Percentiles rank a stretch among this genome's conserved stretches.
These are phyloP conservation scores for Nitzschia putrida DNA, from an alignment of 108 stramenopile genomes.

Conservation along the genomic window DNA sequence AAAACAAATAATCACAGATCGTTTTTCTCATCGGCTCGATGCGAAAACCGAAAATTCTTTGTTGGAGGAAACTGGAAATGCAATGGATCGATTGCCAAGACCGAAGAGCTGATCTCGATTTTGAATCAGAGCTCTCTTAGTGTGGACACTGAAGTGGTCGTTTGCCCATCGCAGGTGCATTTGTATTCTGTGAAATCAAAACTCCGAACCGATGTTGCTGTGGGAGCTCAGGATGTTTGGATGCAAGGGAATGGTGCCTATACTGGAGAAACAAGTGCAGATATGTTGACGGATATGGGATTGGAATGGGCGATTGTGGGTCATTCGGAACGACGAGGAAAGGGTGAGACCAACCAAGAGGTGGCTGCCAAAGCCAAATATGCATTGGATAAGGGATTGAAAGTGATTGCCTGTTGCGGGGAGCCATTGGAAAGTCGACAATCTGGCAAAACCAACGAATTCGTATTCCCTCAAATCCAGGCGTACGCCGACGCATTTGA, in stretches of 20 bases:
- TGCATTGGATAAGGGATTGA: conserved; percentile 88
- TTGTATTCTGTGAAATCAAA: conserved; percentile 76
- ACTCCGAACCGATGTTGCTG: conserved; percentile 86
- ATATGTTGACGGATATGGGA: conserved; percentile 97
- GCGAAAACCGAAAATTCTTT: conserved; percentile 92
- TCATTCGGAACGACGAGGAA: conserved; percentile 95
- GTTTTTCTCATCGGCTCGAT: conserved; percentile 63
- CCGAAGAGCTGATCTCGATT: conserved; percentile 85
- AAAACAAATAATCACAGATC: too few relatives aligned
- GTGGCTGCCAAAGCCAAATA: conserved; percentile 95
- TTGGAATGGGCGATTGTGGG: conserved; percentile 92
- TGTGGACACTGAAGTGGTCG: conserved; percentile 93
- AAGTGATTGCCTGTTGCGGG: conserved; percentile 97
- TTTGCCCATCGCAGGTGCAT: conserved; percentile 93
- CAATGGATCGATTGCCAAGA: conserved; percentile 87
- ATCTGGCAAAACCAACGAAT: conserved; percentile 96
- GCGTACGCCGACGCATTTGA: conserved; percentile 90
- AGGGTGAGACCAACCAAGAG: conserved; percentile 92
- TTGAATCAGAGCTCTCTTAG: conserved; percentile 83
- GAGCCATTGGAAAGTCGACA: conserved; percentile 95
- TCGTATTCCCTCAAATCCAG: conserved; percentile 94
- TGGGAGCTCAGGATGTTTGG: conserved; percentile 95
- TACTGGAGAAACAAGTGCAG: conserved; percentile 97
- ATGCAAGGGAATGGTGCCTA: conserved; percentile 89
- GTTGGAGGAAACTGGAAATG: conserved; percentile 99